phyloP scores from a whole-genome alignment of 768 basidiomycete species.

The Amylocystis lapponica region DNA sequence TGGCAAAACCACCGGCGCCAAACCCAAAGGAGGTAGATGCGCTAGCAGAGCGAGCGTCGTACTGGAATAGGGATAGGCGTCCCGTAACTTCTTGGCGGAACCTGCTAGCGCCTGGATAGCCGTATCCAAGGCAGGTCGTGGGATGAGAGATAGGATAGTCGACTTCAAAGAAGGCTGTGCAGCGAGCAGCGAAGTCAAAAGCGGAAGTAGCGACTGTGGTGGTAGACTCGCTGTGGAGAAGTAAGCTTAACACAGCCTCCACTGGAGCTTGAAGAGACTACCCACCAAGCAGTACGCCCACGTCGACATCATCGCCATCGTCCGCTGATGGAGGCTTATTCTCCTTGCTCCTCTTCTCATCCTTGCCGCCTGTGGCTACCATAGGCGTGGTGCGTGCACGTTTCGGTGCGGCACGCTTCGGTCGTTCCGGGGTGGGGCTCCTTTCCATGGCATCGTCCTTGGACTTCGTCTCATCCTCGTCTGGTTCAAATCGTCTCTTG shows the following conservation, averaged over 20 bases:
- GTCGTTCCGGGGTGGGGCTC: constrained; percentile 78
- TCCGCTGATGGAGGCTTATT: constrained; percentile 35
- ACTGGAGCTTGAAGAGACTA: no score
- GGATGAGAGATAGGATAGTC: constrained; percentile 69
- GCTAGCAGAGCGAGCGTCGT: constrained; percentile 27
- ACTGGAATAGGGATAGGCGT: constrained; percentile 80
- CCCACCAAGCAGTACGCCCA: constrained; percentile 77
- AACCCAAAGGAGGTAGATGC: constrained; percentile 29
- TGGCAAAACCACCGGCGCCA: constrained; percentile 11
- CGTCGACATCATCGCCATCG: constrained; percentile 62
- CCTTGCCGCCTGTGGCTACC: constrained; percentile 24
- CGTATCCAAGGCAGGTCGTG: constrained; percentile 75
- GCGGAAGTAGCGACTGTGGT: constrained; percentile 66
- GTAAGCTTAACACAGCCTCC: no score
- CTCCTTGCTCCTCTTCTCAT: constrained; percentile 42
- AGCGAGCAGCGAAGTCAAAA: constrained; percentile 63
- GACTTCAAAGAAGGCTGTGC: constrained; percentile 68
- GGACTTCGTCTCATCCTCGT: constrained; percentile 57
- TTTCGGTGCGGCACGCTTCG: constrained; percentile 65
- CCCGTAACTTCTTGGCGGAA: constrained; percentile 68
- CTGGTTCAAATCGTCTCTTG: constrained; percentile 64
- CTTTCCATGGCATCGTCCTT: constrained; percentile 78
- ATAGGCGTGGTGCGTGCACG: constrained; percentile 45
- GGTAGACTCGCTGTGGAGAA: constrained; percentile 80
- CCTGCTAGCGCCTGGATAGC: constrained; percentile 63